Conservation (phyloP, 2,329 filamentous ascomycete species). For the Colletotrichum eleusines region DNA sequence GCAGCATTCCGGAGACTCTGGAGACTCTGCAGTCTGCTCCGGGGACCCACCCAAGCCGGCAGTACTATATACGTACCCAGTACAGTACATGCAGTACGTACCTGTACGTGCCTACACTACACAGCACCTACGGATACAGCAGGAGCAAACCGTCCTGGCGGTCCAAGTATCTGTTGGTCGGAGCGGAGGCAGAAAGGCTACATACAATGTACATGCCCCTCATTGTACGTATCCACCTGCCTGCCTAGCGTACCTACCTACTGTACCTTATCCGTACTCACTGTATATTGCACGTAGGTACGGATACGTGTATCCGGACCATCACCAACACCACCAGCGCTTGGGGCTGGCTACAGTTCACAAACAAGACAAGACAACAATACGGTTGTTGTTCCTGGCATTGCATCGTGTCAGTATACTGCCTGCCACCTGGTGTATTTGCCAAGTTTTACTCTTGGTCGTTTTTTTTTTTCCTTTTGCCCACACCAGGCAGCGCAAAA, state of each 20-base stretch:
- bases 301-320: too few relatives aligned
- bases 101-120: too few relatives aligned
- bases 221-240: rapidly evolving
- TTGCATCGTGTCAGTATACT: not conserved
- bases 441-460: too few relatives aligned
- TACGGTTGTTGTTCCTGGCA: not conserved
- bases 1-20: slow-evolving; percentile 2
- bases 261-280: too few relatives aligned
- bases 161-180: slow-evolving; percentile 5
- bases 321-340: too few relatives aligned
- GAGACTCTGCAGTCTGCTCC: slow-evolving; percentile 11
- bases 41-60: not conserved
- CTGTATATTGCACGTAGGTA: too few relatives aligned
- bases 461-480: too few relatives aligned
- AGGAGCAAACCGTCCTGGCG: slow-evolving; percentile 40
- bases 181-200: not conserved
- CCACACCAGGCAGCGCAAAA: too few relatives aligned
- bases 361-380: not conserved
- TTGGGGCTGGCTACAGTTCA: too few relatives aligned
- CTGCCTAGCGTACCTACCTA: not conserved
- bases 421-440: too few relatives aligned
- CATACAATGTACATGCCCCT: not conserved
- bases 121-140: too few relatives aligned
- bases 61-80: too few relatives aligned
- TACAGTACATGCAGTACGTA: not conserved